A percentile compares a stretch with the other conserved stretches of the same genome.
Evolutionary conservation across 805 yeast species (phyloP).

Genomic region (Metschnikowia cubensis): DNA sequence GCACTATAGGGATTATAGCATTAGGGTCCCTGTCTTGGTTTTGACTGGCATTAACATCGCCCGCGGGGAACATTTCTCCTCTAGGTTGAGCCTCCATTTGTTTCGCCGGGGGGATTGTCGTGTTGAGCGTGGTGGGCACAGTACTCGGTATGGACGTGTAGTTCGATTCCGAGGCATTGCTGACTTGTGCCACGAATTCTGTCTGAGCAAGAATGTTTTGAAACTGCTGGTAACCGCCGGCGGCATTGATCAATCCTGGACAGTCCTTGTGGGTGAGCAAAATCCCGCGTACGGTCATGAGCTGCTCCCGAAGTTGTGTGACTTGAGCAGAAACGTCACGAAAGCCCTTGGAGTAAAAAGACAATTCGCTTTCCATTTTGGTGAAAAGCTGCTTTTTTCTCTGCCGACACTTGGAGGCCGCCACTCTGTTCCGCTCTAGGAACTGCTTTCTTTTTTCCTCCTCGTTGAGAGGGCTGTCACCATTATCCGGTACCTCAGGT

Average conservation of each 20-base stretch:
- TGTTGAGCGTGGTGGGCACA: constrained; percentile 36
- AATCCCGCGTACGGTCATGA: constrained; percentile 45
- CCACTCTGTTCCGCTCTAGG: constrained; percentile 87
- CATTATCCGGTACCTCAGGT: constrained; percentile 3
- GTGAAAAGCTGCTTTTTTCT: constrained; percentile 85
- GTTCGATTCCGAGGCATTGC: constrained; percentile 21
- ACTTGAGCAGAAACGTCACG: constrained; percentile 59
- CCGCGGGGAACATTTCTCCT: neutral
- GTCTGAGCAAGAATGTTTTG: constrained; percentile 39
- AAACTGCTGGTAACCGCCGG: constrained; percentile 46
- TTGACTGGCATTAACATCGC: neutral
- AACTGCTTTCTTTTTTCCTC: constrained; percentile 62
- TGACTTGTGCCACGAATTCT: constrained; percentile 25
- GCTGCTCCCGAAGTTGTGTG: constrained; percentile 54
- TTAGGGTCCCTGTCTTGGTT: neutral
- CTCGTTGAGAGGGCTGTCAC: constrained; percentile 17
- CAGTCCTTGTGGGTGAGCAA: constrained; percentile 52
- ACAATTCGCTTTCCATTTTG: constrained; percentile 76
- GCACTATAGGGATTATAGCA: neutral
- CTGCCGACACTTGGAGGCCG: constrained; percentile 93
- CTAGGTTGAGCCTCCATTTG: neutral
- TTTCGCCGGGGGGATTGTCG: neutral
- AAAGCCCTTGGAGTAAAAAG: constrained; percentile 67
- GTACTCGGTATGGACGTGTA: constrained; percentile 35
- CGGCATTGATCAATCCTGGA: constrained; percentile 33